A percentile compares a stretch with the other conserved stretches of the same genome.
Evolutionary conservation across 306 rosid genomes (phyloP).

Genomic region (Neltuma alba): DNA sequence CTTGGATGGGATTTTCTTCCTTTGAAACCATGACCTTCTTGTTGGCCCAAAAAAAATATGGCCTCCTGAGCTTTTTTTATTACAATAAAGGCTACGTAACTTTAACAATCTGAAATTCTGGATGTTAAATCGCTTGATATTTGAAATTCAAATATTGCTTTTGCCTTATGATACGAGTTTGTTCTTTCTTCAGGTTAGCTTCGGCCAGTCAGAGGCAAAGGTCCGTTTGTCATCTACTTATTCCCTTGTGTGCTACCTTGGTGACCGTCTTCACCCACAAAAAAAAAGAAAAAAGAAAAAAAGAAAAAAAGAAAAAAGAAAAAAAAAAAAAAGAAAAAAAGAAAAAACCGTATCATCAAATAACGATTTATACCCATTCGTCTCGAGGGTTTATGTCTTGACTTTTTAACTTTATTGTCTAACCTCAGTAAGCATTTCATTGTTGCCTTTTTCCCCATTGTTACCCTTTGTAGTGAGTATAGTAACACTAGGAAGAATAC

Average conservation of each 20-base stretch:
- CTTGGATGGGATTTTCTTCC: conserved; percentile 39
- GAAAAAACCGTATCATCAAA: background rate
- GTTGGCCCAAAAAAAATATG: background rate
- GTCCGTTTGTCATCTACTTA: conserved; percentile 45
- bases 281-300: background rate
- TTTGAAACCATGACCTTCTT: conserved; percentile 31
- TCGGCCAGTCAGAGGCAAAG: conserved; percentile 97
- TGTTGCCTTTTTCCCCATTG: background rate
- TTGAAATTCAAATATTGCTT: conserved; percentile 17
- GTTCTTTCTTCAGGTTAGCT: conserved; percentile 77
- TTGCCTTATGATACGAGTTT: conserved; percentile 34
- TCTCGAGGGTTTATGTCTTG: background rate
- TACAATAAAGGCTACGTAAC: conserved; percentile 16
- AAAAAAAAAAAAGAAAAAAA: too few relatives aligned
- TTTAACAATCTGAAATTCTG: conserved; percentile 22
- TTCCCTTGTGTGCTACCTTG: conserved; percentile 27
- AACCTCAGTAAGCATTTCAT: conserved; percentile 4
- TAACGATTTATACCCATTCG: background rate
- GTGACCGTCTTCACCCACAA: background rate
- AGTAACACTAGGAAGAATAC: conserved; percentile 7
- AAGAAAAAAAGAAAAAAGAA: too few relatives aligned
- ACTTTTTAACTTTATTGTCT: background rate
- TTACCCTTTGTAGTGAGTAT: background rate
- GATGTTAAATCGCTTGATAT: conserved; percentile 18
- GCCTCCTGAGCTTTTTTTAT: conserved; percentile 18